Evolutionary conservation across 176 grass and related monocot genomes (phyloP), one percentile per base, ranked within the genome.

Genomic region (Zizania latifolia): DNA sequence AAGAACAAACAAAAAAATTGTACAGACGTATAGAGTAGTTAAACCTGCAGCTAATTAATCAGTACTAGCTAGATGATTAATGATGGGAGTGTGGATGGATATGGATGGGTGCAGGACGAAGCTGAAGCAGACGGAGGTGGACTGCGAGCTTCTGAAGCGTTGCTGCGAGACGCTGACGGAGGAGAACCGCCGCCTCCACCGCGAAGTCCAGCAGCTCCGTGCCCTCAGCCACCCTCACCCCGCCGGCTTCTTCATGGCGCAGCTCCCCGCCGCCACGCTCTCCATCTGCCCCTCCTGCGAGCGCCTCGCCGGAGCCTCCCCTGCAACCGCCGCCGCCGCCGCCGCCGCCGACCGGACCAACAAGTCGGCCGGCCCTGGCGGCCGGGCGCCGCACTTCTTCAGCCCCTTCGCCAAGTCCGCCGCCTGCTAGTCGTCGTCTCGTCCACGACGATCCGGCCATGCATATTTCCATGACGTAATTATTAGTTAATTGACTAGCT

Each of bases 51-150:
- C n/a, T n/a, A n/a, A n/a, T n/a, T n/a, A n/a, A n/a, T n/a, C n/a
- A n/a, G n/a, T n/a, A n/a, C n/a, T n/a, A n/a, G n/a, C n/a, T n/a
- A n/a, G n/a, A n/a, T n/a, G n/a, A n/a, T n/a, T n/a, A n/a, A n/a
- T n/a, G n/a, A n/a, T n/a, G n/a, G n/a, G n/a, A n/a, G n/a, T n/a
- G n/a, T 16, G 10, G 15, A 43, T 77, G 54, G 22, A 26, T n/a
- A n/a, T 50, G 32, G 26, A 34, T 34, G 29, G 9, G 35, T 68
- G 70, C 81, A 97, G 94, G 84, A 97, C 84, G 1, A 97, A 93
- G 78, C 59, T 93, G 65, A 97, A 97, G 86, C 86, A 92, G 75
- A 92, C 88, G 1, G 91, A 97, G 73, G 81, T 86, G 24, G 89
- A 97, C 33, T 91, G 78, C 16, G 84, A 93, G 71, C 78, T 89